These are phyloP conservation scores for Leonotis leonurus DNA, from an alignment of 257 asterid species.

Conservation along the genomic window DNA sequence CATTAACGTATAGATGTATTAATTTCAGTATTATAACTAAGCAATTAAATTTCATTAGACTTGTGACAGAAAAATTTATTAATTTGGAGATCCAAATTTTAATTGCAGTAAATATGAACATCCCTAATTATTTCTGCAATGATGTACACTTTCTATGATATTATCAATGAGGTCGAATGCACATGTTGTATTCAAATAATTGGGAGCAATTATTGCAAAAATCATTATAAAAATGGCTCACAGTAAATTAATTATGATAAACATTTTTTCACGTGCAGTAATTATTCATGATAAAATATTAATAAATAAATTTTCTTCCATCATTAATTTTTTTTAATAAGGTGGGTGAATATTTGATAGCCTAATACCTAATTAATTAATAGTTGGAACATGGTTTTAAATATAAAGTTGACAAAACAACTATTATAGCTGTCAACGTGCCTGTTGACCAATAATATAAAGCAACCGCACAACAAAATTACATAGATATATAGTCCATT, in stretches of 20 bases:
- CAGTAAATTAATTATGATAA: not conserved
- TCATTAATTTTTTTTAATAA: not conserved
- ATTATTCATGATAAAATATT: not conserved
- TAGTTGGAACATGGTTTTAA: not conserved
- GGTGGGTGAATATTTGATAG: conserved; percentile 2
- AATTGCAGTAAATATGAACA: no score
- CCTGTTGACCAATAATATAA: not conserved
- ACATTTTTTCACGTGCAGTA: no score
- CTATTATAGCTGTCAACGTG: not conserved
- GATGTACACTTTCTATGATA: no score
- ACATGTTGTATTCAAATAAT: no score
- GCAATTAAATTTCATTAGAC: not conserved
- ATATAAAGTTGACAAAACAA: not conserved
- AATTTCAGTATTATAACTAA: not conserved
- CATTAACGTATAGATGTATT: not conserved
- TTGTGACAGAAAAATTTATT: not conserved
- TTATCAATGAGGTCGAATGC: no score
- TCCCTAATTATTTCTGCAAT: no score
- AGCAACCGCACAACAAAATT: not conserved
- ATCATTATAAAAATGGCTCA: no score
- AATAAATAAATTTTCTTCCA: not conserved
- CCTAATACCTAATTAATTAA: not conserved
- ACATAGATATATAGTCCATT: not conserved
- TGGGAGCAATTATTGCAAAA: no score
- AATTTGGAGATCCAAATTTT: not conserved